A percentile compares a stretch with the other conserved stretches of the same genome.
These are phyloP conservation scores for Acanthamoeba castellanii DNA, from an alignment of 208 protist genomes.

Conservation along the genomic window DNA sequence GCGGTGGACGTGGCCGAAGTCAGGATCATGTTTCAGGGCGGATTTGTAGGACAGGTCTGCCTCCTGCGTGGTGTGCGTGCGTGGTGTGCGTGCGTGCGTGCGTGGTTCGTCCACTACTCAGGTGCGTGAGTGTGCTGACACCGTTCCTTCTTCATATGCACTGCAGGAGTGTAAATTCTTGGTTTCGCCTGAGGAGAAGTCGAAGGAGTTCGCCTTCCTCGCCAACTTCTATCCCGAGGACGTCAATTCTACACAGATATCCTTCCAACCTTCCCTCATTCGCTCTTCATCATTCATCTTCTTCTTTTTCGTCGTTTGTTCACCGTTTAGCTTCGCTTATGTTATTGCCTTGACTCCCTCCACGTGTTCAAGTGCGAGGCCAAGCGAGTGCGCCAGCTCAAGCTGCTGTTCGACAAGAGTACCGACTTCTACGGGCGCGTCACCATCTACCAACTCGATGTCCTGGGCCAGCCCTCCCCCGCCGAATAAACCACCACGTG, in stretches of 20 bases:
- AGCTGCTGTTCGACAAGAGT: slow-evolving; percentile 36
- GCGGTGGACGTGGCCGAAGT: slow-evolving; percentile 48
- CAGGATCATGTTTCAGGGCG: slow-evolving; percentile 78
- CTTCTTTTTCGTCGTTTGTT: not conserved
- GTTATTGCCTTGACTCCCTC: not conserved
- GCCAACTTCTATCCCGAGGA: slow-evolving; percentile 70
- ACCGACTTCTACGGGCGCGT: slow-evolving; percentile 76
- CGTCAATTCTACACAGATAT: slow-evolving; percentile 32
- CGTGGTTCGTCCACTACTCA: not conserved
- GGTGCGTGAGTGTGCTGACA: not conserved
- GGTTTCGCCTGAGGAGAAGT: not conserved
- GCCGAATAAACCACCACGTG: not conserved
- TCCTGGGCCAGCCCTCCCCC: slow-evolving; percentile 59
- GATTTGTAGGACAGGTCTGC: slow-evolving; percentile 77
- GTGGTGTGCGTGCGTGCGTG: not conserved
- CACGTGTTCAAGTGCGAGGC: not conserved
- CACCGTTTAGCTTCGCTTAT: not conserved
- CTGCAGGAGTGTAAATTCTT: not conserved
- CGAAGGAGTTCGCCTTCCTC: not conserved
- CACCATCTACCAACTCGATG: slow-evolving; percentile 67
- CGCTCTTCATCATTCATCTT: too few species aligned
- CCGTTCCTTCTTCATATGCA: not conserved
- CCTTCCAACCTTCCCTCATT: not conserved
- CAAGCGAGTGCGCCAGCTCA: slow-evolving; percentile 12
- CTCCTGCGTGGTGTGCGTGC: not conserved